phyloP scores from a whole-genome alignment of 75 land plant genomes.

The Selaginella tamariscina region DNA sequence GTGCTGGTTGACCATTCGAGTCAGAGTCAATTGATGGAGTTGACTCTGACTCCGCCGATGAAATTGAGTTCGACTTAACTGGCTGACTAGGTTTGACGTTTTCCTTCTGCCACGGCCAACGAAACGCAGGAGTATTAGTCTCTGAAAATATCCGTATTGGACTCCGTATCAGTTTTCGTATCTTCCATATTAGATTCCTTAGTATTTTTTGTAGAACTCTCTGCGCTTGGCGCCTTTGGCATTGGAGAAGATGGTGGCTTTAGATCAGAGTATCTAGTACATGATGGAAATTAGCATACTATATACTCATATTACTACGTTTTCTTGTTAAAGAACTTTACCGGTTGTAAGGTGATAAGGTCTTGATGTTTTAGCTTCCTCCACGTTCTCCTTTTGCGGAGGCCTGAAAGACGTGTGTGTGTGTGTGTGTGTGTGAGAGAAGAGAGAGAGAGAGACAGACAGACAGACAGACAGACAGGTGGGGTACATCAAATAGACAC shows the following conservation, averaged over 20 bases:
- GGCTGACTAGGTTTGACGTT: background rate
- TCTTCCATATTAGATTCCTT: background rate
- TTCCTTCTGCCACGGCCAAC: conserved; percentile 13
- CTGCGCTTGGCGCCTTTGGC: background rate
- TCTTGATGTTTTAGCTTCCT: background rate
- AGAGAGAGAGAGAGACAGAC: too few species aligned
- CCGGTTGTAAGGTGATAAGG: conserved; percentile 1
- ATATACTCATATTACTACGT: background rate
- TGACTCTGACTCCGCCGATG: too few species aligned
- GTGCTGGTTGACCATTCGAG: background rate
- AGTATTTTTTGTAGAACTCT: background rate
- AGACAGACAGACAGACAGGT: too few species aligned
- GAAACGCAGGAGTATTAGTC: conserved; percentile 5
- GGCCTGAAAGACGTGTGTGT: too few species aligned
- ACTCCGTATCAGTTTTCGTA: background rate
- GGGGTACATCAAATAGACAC: too few species aligned
- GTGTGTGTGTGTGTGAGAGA: too few species aligned
- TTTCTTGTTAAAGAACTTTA: background rate
- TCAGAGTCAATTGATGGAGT: background rate
- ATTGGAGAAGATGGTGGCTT: conserved; percentile 2
- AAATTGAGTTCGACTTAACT: background rate
- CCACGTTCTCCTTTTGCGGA: background rate
- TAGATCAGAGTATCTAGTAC: conserved; percentile 1
- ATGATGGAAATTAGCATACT: background rate
- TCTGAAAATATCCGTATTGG: background rate